Evolutionary conservation across 169 alveolate genomes (phyloP).

Genomic region (Plasmodium fragile): DNA sequence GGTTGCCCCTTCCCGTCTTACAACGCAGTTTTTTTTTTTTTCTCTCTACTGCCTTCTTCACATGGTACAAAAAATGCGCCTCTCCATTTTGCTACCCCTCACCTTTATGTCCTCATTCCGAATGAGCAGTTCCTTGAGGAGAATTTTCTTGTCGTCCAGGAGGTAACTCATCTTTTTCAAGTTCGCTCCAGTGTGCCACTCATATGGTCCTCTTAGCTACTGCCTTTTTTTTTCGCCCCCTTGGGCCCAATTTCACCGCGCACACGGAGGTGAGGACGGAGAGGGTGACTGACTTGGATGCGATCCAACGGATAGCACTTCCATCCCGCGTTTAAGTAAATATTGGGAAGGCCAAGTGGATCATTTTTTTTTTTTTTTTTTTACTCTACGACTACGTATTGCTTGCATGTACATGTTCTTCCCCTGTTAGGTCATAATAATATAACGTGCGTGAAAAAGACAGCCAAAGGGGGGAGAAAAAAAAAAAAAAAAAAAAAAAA

Average conservation of each 20-base stretch:
- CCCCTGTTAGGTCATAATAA: constrained; percentile 2
- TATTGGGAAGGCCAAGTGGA: background rate
- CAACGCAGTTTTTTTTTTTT: background rate
- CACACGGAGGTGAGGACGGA: background rate
- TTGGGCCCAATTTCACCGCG: background rate
- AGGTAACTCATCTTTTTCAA: constrained; percentile 46
- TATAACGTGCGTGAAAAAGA: background rate
- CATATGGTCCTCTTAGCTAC: background rate
- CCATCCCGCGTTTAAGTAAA: background rate
- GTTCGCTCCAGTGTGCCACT: background rate
- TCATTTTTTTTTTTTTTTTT: background rate
- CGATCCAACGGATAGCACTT: background rate
- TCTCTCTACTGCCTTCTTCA: background rate
- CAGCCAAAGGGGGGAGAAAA: background rate
- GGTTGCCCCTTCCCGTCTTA: background rate
- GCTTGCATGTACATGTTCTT: background rate
- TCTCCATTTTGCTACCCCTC: background rate
- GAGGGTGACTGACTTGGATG: background rate
- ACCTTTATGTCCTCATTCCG: constrained; percentile 63
- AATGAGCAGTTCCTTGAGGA: constrained; percentile 20
- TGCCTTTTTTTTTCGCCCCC: background rate
- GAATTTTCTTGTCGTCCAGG: constrained; percentile 48
- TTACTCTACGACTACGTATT: background rate
- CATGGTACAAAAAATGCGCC: background rate
- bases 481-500: background rate